Evolutionary conservation across 2,329 filamentous ascomycete genomes (phyloP), one percentile per base, ranked within the genome.

Genomic region (Colletotrichum musae): DNA sequence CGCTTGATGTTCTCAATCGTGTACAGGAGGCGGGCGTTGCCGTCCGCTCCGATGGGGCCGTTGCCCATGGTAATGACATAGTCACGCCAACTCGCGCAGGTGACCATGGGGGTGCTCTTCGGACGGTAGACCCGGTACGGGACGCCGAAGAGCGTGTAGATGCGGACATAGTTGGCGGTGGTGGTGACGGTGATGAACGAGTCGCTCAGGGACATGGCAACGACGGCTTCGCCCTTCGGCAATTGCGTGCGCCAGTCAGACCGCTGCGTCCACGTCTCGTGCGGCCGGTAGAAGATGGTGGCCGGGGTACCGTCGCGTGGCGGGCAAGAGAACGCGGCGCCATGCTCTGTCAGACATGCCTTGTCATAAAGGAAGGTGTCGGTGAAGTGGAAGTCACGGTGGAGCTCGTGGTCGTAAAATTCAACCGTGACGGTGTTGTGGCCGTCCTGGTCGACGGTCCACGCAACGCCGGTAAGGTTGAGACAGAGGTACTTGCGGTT

Each of bases 51-150:
- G 41, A 97, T 88, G 0, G 96, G 90, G 0, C 97, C 97, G 75
- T 99, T 99, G 62, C 95, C 95, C 73, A 99, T 89, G 0, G 95
- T 98, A 77, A 98, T 88, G n/a, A 99, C 92, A 79, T 98, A 98
- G 83, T 99, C 94, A 72, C 92, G 88, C 93, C 94, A 98, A 74
- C 94, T 95, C 0, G 94, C 94, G 76, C 96, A 99, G 0, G 94
- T 96, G 21, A 99, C 94, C 59, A 94, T 93, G 2, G 95, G 95
- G 3, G 89, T 90, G 80, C 92, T 95, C 84, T 98, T 98, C 72
- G 97, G 94, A 26, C 96, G 88, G 79, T 97, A 98, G 1, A 99
- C 91, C 58, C 93, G 91, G 73, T 94, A 92, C 0, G 96, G 95
- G 41, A 97, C 91, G 28, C 96, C 96, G 78, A 96, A 98, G 15